These are phyloP conservation scores for Skeletonema potamos DNA, from an alignment of 108 stramenopile species.

Conservation along the genomic window DNA sequence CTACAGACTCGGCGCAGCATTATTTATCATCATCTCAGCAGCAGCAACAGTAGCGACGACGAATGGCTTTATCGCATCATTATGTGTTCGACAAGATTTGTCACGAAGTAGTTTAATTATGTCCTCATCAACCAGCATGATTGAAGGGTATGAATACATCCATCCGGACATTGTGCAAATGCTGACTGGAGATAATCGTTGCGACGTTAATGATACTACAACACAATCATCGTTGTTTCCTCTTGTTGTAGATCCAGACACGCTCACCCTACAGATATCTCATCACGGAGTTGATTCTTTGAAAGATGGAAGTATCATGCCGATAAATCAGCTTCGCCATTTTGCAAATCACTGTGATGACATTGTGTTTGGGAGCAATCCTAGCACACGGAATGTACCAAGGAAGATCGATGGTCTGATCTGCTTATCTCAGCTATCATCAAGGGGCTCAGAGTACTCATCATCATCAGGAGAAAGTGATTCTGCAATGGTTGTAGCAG, in stretches of 20 bases:
- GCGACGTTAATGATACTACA: background rate
- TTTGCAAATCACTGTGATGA: constrained; percentile 28
- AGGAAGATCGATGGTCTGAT: constrained; percentile 27
- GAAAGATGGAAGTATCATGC: background rate
- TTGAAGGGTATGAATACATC: constrained; percentile 27
- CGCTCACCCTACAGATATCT: constrained; percentile 2
- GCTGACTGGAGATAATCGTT: background rate
- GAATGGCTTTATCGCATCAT: background rate
- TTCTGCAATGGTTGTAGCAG: constrained; percentile 10
- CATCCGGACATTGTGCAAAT: constrained; percentile 22
- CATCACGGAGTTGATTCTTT: background rate
- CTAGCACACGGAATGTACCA: background rate
- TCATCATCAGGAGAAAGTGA: background rate
- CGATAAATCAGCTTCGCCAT: constrained; percentile 12
- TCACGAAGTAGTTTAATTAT: background rate
- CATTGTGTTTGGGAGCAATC: constrained; percentile 1
- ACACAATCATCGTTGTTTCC: background rate
- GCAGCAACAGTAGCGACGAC: too few relatives aligned
- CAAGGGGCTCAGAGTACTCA: background rate
- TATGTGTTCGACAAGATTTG: background rate
- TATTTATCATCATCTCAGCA: background rate
- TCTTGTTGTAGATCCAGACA: constrained; percentile 15
- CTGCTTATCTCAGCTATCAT: constrained; percentile 21
- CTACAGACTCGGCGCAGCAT: background rate
- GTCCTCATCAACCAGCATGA: background rate